These are phyloP conservation scores for Ganoderma sp. DNA, from an alignment of 1,284 basidiomycete genomes.

Conservation along the genomic window DNA sequence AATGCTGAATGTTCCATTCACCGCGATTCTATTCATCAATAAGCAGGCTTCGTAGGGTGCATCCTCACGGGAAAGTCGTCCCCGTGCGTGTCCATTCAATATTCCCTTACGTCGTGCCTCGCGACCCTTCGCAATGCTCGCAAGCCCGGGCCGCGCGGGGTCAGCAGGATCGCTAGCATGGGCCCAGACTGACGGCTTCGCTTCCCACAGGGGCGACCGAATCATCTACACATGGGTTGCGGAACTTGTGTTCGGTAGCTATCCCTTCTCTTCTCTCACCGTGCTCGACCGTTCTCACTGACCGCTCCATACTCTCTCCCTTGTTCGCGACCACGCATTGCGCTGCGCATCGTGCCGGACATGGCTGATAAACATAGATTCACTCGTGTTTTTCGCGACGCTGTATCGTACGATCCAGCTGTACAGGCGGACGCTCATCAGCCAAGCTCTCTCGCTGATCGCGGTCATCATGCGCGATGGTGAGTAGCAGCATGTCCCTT, in stretches of 20 bases:
- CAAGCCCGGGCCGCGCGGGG: conserved; percentile 2
- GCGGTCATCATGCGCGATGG: conserved; percentile 38
- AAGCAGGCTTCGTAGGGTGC: conserved; percentile 37
- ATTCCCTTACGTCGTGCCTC: conserved; percentile 6
- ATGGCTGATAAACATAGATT: conserved; percentile 26
- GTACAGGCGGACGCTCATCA: conserved; percentile 31
- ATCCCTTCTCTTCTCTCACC: conserved; percentile 1
- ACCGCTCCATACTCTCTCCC: neutral
- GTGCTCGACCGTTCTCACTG: conserved; percentile 6
- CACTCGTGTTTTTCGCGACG: conserved; percentile 35
- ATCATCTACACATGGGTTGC: conserved; percentile 39
- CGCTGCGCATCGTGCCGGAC: neutral
- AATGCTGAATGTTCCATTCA: neutral
- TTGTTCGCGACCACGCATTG: neutral
- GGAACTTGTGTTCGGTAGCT: conserved; percentile 38
- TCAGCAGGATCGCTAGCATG: neutral
- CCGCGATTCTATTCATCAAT: conserved; percentile 10
- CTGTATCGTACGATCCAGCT: conserved; percentile 34
- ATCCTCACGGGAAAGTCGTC: conserved; percentile 35
- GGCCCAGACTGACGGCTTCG: conserved; percentile 9
- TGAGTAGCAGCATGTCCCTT: conserved; percentile 15
- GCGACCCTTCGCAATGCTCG: neutral
- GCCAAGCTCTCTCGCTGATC: conserved; percentile 33
- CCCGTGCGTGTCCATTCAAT: conserved; percentile 29
- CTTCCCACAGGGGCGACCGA: conserved; percentile 32